Percentiles rank a stretch among this genome's conserved stretches.
These are phyloP conservation scores for Penicillium palitans DNA, from an alignment of 2,329 filamentous ascomycete genomes.

Conservation along the genomic window DNA sequence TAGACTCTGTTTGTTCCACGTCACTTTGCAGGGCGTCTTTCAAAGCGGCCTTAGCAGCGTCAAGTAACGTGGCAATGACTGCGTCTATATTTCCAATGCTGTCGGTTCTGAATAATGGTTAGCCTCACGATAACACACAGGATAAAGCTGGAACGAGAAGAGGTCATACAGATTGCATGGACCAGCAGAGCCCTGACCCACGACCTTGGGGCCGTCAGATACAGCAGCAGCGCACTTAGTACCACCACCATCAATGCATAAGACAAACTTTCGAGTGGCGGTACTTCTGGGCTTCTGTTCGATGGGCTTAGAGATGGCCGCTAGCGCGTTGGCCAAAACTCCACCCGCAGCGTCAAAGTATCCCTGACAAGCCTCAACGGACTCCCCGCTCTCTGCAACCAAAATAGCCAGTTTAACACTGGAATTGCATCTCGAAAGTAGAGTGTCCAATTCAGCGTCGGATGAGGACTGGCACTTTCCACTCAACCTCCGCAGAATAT, in stretches of 20 bases:
- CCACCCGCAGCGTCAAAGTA: constrained; percentile 26
- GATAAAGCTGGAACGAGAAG: neutral
- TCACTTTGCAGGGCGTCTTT: constrained; percentile 2
- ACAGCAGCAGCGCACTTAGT: constrained; percentile 46
- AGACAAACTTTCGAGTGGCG: constrained; percentile 17
- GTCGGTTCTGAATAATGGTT: constrained; percentile 19
- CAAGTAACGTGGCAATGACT: constrained; percentile 30
- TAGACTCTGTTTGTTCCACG: neutral
- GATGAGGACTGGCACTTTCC: constrained; percentile 16
- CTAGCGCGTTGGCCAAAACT: constrained; percentile 26
- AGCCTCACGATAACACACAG: neutral
- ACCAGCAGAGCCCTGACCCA: constrained; percentile 35
- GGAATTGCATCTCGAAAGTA: constrained; percentile 29
- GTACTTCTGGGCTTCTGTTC: neutral
- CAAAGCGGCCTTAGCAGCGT: constrained; percentile 21
- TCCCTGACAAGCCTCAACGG: constrained; percentile 27
- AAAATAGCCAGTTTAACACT: constrained; percentile 41
- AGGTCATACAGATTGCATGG: constrained; percentile 44
- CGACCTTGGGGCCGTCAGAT: constrained; percentile 25
- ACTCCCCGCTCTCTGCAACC: constrained; percentile 25
- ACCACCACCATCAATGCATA: constrained; percentile 48
- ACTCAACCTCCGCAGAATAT: constrained; percentile 35
- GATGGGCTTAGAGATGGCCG: constrained; percentile 8
- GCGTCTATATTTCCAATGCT: constrained; percentile 18
- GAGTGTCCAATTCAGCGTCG: constrained; percentile 30